phyloP scores from a whole-genome alignment of 257 asterid genomes.

The Linaria vulgaris region DNA sequence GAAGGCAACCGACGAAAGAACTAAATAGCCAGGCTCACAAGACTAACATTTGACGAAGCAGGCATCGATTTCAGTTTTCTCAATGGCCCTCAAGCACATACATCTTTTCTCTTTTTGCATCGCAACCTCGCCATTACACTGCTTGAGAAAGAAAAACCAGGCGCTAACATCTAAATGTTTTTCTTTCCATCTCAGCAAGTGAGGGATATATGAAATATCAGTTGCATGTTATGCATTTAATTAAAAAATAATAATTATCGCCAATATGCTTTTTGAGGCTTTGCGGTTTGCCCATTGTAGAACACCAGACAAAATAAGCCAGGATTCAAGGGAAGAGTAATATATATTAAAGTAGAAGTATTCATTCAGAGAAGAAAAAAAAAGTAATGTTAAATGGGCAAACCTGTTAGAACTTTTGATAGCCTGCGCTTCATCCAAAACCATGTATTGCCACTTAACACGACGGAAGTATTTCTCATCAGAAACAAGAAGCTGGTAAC shows the following conservation, averaged over 20 bases:
- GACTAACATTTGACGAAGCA: background rate
- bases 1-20: constrained; percentile 1
- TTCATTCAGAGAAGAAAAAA: constrained; percentile 17
- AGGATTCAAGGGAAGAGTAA: background rate
- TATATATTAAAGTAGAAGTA: constrained; percentile 3
- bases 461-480: constrained; percentile 94
- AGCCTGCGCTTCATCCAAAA: constrained; percentile 99
- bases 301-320: constrained; percentile 2
- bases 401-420: constrained; percentile 92
- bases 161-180: background rate
- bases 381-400: constrained; percentile 21
- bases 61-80: background rate
- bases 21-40: background rate
- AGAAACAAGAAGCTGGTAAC: constrained; percentile 88
- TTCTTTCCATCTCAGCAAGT: background rate
- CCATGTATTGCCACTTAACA: constrained; percentile 99
- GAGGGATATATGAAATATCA: background rate
- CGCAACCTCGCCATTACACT: background rate
- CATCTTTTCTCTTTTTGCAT: no score
- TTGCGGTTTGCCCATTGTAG: constrained; percentile 1
- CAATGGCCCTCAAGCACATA: background rate
- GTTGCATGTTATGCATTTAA: background rate
- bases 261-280: constrained; percentile 12
- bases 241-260: background rate
- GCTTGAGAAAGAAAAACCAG: background rate